Evolutionary conservation across 2,329 filamentous ascomycete genomes (phyloP).

Genomic region (Scytalidium lignicola): DNA sequence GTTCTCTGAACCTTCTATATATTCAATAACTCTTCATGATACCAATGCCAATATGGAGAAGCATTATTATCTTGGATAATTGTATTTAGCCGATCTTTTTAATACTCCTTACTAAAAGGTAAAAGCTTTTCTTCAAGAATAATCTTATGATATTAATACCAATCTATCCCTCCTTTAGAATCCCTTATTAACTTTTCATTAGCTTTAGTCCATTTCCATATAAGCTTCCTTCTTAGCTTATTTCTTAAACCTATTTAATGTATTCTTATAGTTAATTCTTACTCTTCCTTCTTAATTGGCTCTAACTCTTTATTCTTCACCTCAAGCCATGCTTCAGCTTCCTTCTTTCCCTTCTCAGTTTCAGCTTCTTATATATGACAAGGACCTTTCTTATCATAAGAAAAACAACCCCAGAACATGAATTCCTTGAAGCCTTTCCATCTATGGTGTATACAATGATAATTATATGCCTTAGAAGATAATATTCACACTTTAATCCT

Average conservation of each 20-base stretch:
- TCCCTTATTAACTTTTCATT: conserved; percentile 11
- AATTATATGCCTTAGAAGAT: conserved; percentile 2
- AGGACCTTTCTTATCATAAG: conserved; percentile 21
- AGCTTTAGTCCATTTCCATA: conserved; percentile 12
- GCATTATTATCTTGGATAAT: conserved; percentile 3
- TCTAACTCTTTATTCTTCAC: conserved; percentile 15
- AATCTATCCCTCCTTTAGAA: conserved; percentile 15
- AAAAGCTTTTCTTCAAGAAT: conserved; percentile 16
- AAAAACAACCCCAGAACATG: no score
- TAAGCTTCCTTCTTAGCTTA: conserved; percentile 5
- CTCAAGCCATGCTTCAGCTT: conserved; percentile 11
- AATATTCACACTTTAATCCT: conserved; percentile 2
- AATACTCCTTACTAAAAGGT: conserved; percentile 14
- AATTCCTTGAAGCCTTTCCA: conserved; percentile 13
- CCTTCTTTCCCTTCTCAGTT: conserved; percentile 14
- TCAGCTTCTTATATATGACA: conserved; percentile 18
- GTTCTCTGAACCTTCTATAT: background rate
- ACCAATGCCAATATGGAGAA: conserved; percentile 6
- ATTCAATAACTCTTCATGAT: background rate
- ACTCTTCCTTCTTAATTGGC: conserved; percentile 7
- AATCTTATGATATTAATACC: conserved; percentile 14
- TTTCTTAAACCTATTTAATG: conserved; percentile 6
- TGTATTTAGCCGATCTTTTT: conserved; percentile 10
- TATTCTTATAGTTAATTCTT: conserved; percentile 15
- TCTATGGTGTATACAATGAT: conserved; percentile 1